These are phyloP conservation scores for Gossypium anomalum DNA, from an alignment of 345 rosid genomes.

Conservation along the genomic window DNA sequence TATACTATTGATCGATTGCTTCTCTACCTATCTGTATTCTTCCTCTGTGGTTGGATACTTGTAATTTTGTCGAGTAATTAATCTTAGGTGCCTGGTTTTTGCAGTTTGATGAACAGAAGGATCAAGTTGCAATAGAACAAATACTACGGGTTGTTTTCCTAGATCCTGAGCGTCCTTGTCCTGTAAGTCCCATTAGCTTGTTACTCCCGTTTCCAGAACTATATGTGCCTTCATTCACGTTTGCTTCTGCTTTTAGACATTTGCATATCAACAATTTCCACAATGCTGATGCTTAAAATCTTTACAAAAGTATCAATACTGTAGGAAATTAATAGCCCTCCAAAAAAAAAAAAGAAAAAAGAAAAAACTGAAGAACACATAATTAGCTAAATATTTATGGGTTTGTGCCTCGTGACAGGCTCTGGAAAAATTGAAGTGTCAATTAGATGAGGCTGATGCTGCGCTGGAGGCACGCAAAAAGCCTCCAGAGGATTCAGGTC, in stretches of 20 bases:
- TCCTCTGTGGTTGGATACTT: neutral
- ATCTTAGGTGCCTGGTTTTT: neutral
- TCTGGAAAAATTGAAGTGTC: conserved; percentile 79
- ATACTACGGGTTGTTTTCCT: conserved; percentile 79
- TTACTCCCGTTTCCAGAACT: neutral
- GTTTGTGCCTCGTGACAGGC: conserved; percentile 30
- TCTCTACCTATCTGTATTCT: neutral
- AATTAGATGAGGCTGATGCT: conserved; percentile 85
- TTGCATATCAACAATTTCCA: conserved; percentile 4
- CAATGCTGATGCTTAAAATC: neutral
- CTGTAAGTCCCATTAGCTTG: conserved; percentile 45
- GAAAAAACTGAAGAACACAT: neutral
- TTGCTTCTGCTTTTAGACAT: neutral
- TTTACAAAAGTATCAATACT: neutral
- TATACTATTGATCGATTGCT: conserved; percentile 6
- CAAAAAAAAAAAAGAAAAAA: neutral
- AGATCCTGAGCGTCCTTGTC: conserved; percentile 68
- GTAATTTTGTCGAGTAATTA: neutral
- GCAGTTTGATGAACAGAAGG: conserved; percentile 97
- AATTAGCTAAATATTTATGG: neutral
- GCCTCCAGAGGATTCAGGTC: conserved; percentile 81
- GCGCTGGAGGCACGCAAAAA: conserved; percentile 82
- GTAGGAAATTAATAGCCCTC: neutral
- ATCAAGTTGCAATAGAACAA: conserved; percentile 71
- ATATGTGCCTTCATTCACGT: neutral